These are phyloP conservation scores for Vachellia pachyceras DNA, from an alignment of 306 rosid genomes.

Conservation along the genomic window DNA sequence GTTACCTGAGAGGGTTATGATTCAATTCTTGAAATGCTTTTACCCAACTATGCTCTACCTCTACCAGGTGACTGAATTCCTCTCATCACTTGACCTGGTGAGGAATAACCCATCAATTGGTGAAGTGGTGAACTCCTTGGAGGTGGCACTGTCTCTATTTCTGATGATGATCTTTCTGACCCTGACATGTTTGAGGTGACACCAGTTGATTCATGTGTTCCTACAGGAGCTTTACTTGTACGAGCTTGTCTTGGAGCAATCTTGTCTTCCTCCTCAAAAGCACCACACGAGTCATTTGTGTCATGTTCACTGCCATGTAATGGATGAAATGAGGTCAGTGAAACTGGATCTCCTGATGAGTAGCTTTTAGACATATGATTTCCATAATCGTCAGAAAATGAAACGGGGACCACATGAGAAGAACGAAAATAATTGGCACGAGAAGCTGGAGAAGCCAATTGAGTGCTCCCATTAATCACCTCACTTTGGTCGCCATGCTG, in stretches of 20 bases:
- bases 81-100: constrained; percentile 70
- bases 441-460: constrained; percentile 44
- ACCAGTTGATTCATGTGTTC: constrained; percentile 38
- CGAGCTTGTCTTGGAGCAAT: constrained; percentile 45
- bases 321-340: constrained; percentile 41
- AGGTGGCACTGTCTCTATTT: constrained; percentile 33
- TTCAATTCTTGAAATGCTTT: not conserved
- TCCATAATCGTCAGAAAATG: constrained; percentile 66
- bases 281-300: constrained; percentile 33
- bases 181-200: constrained; percentile 42
- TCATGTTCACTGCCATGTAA: constrained; percentile 40
- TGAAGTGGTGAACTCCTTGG: constrained; percentile 70
- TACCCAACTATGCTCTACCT: constrained; percentile 36
- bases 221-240: constrained; percentile 30
- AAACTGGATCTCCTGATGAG: constrained; percentile 63
- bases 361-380: constrained; percentile 53
- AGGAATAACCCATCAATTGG: constrained; percentile 80
- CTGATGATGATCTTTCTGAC: constrained; percentile 48
- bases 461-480: constrained; percentile 39
- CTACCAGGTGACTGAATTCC: constrained; percentile 43
- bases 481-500: constrained; percentile 42
- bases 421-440: constrained; percentile 42
- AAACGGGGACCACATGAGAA: constrained; percentile 53
- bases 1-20: not conserved
- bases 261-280: constrained; percentile 41